Evolutionary conservation across 345 rosid genomes (phyloP).

Genomic region (Salix viminalis): DNA sequence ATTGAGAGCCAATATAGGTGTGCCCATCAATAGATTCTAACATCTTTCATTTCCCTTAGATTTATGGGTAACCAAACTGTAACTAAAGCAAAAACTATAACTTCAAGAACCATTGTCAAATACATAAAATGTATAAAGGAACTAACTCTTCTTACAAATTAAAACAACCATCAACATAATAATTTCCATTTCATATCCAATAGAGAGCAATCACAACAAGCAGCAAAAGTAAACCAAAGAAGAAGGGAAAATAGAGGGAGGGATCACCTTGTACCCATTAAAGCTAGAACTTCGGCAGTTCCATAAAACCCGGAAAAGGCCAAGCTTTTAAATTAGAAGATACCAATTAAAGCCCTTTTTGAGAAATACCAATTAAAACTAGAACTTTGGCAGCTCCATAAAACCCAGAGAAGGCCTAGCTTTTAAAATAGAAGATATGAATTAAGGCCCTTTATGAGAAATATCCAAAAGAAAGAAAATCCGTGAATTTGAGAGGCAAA

Average conservation of each 20-base stretch:
- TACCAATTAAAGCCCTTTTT: background rate
- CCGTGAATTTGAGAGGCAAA: background rate
- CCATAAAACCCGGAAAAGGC: constrained; percentile 1
- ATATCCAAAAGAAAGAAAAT: background rate
- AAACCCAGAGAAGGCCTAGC: background rate
- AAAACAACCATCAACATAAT: background rate
- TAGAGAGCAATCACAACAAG: background rate
- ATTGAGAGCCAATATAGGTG: background rate
- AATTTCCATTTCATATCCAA: too few species aligned
- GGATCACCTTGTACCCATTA: constrained; percentile 38
- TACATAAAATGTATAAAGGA: background rate
- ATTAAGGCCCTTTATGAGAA: background rate
- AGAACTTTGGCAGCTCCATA: constrained; percentile 14
- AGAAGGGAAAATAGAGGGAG: background rate
- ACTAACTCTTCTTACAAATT: background rate
- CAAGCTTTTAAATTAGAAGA: background rate
- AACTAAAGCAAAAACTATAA: background rate
- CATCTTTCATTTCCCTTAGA: background rate
- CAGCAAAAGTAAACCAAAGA: background rate
- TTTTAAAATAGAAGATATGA: background rate
- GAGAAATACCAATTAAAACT: constrained; percentile 23
- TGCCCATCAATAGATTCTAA: background rate
- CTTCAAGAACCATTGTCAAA: background rate
- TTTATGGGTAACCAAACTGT: background rate
- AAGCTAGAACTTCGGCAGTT: constrained; percentile 17